Evolutionary conservation across 2,329 filamentous ascomycete species (phyloP), one percentile per base, ranked within the genome.

Genomic region (Alternaria sp.): DNA sequence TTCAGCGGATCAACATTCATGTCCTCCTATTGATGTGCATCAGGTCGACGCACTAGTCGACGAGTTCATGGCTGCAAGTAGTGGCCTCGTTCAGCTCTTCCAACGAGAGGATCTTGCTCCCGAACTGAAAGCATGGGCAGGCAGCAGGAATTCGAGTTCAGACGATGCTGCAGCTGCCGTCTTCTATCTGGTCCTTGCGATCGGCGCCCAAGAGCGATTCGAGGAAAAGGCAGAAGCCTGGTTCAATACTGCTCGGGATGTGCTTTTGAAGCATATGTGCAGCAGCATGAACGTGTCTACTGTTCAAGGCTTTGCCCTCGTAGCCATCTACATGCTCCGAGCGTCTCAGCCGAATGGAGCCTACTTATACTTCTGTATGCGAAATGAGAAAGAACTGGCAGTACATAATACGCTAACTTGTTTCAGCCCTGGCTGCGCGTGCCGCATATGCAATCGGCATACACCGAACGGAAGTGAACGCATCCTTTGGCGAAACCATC

Each of bases 401-500:
- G 28, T 30, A 30, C 12, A 30, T 30, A 30, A 30, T 30, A 13
- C 28, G 28, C 52, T 57, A 19, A 62, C 40, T 19, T 44, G 26
- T 2, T 1, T 8, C 15, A 76, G 74, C 74, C 11, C 78, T 86
- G 57, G 84, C 85, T n/a, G 78, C 85, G 21, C 81, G 84, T 26
- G 83, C 84, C 12, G 83, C 84, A 1, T 86, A 86, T 65, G 83
- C 85, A 1, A 82, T 86, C 23, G 85, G 85, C 1, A 77, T 86
- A 21, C 85, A 86, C 67, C 76, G 84, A 6, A 84, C 81, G 26
- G 84, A 86, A 69, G 83, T 85, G 12, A 86, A 85, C 61, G 82
- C 82, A 26, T 79, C 84, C 1, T 86, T 85, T 64, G 83, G 83
- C 28, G 69, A 72, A 2, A 71, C 79, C 3, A 81, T 82, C 47